phyloP scores from a whole-genome alignment of 768 basidiomycete species.

The Pleurotus pulmonarius region DNA sequence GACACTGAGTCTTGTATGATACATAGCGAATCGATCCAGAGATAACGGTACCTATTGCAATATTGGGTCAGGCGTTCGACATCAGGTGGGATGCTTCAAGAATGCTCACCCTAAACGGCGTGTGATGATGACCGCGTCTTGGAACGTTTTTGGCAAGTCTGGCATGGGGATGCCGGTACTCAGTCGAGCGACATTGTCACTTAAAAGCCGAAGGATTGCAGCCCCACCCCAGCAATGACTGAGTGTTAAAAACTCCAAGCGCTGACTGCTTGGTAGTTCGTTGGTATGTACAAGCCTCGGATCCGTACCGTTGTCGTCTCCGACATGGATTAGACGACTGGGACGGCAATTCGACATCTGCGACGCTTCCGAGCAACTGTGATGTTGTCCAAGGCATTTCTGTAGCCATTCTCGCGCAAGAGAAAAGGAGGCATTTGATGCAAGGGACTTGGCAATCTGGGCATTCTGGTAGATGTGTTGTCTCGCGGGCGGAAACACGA shows the following conservation, averaged over 20 bases:
- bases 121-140: neutral
- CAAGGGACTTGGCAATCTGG: neutral
- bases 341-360: neutral
- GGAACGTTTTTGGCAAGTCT: neutral
- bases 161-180: neutral
- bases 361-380: neutral
- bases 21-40: constrained; percentile 5
- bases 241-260: neutral
- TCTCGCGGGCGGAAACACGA: neutral
- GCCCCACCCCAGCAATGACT: constrained; percentile 1
- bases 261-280: neutral
- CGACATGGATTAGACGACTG: neutral
- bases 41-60: neutral
- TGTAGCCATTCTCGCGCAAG: neutral
- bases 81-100: neutral
- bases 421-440: neutral
- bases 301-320: neutral
- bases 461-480: neutral
- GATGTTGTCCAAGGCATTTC: neutral
- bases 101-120: neutral
- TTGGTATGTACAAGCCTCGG: neutral
- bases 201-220: neutral
- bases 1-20: neutral
- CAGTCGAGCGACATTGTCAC: neutral
- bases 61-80: neutral